Percentiles rank a stretch among this genome's conserved stretches.
These are phyloP conservation scores for Ophiosphaerella herpotricha DNA, from an alignment of 2,329 filamentous ascomycete species.

Conservation along the genomic window DNA sequence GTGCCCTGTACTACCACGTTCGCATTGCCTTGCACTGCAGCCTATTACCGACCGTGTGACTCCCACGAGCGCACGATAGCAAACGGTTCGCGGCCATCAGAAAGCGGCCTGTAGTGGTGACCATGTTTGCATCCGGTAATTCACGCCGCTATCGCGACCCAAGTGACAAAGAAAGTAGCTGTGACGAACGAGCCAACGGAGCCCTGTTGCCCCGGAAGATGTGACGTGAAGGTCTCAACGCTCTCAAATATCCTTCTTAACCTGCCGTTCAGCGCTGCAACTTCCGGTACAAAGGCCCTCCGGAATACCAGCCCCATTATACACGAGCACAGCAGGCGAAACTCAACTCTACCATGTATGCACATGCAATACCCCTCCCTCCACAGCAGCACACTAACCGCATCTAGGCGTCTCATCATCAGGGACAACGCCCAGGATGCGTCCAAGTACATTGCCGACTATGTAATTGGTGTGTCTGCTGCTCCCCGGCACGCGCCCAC, in stretches of 20 bases:
- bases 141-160: slow-evolving; percentile 23
- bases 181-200: slow-evolving; percentile 21
- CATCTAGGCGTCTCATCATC: slow-evolving; percentile 78
- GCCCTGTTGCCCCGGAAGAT: slow-evolving; percentile 12
- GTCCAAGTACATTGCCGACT: slow-evolving; percentile 78
- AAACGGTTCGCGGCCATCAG: slow-evolving; percentile 6
- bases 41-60: slow-evolving; percentile 26
- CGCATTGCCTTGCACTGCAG: slow-evolving; percentile 31
- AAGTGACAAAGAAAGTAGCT: slow-evolving; percentile 29
- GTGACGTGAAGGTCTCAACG: slow-evolving; percentile 26
- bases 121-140: slow-evolving; percentile 20
- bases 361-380: slow-evolving; percentile 25
- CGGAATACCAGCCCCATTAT: slow-evolving; percentile 7
- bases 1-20: slow-evolving; percentile 26
- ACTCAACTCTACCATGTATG: slow-evolving; percentile 36
- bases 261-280: slow-evolving; percentile 4
- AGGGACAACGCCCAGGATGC: slow-evolving; percentile 71
- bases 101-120: background rate
- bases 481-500: slow-evolving; percentile 23
- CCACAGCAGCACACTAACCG: slow-evolving; percentile 32
- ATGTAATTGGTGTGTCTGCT: slow-evolving; percentile 67
- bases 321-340: slow-evolving; percentile 12
- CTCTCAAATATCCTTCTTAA: slow-evolving; percentile 22
- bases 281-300: background rate
- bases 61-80: slow-evolving; percentile 17